Conservation (phyloP, 1,284 basidiomycete genomes). For the Microbotryum lychnidis-dioicae region DNA sequence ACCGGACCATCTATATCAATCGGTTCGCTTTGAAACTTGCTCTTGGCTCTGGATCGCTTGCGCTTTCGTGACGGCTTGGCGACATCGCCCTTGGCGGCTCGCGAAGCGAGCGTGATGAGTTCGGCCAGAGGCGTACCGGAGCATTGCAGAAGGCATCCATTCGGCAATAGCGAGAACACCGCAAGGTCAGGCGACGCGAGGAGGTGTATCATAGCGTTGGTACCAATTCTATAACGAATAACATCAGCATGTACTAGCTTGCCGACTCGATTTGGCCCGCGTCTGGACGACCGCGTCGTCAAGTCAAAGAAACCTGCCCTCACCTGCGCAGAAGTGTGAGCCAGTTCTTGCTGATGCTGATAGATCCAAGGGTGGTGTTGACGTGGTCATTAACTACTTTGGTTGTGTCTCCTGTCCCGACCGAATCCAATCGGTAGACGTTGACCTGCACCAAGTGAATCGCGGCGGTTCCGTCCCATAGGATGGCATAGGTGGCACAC, state of each 20-base stretch:
- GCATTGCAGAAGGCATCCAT: conserved; percentile 71
- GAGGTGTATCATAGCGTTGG: conserved; percentile 61
- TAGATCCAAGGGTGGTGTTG: conserved; percentile 63
- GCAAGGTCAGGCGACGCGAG: conserved; percentile 54
- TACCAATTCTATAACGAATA: conserved; percentile 53
- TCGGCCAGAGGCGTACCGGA: conserved; percentile 60
- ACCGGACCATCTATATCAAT: conserved; percentile 3
- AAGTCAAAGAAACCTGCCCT: conserved; percentile 20
- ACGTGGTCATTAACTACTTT: conserved; percentile 55
- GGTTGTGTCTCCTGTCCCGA: neutral
- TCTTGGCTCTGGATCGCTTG: conserved; percentile 7
- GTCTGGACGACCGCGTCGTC: neutral
- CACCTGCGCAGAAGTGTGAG: conserved; percentile 55
- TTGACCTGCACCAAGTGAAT: neutral
- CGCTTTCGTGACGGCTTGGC: neutral
- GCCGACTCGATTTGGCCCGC: too few species aligned
- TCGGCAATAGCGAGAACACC: conserved; percentile 62
- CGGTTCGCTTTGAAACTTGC: neutral
- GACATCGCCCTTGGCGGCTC: neutral
- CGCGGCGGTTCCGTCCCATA: neutral
- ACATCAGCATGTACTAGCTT: too few species aligned
- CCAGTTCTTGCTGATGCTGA: conserved; percentile 59
- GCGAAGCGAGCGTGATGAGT: conserved; percentile 35
- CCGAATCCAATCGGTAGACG: neutral
- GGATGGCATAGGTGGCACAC: neutral